Conservation (phyloP, 2,329 filamentous ascomycete species). For the Aspergillus sojae region DNA sequence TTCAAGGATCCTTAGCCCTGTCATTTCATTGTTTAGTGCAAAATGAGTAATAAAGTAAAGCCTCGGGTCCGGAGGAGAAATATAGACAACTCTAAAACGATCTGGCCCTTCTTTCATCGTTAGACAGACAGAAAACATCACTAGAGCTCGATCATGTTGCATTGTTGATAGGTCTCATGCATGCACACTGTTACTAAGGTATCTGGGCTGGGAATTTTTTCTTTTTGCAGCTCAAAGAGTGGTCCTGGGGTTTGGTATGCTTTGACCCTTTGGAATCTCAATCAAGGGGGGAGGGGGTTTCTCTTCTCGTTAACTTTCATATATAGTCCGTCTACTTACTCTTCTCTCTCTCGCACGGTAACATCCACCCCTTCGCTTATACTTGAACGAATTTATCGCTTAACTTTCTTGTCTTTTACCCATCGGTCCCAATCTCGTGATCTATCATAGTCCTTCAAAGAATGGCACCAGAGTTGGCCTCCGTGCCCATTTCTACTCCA, state of each 20-base stretch:
- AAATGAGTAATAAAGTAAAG: neutral
- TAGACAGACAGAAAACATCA: neutral
- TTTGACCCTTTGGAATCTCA: conserved; percentile 25
- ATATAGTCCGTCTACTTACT: neutral
- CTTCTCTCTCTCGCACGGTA: neutral
- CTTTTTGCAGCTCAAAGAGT: neutral
- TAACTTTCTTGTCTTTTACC: conserved; percentile 12
- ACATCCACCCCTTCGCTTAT: neutral
- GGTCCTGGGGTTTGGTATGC: conserved; percentile 26
- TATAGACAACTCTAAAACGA: neutral
- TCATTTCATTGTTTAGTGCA: neutral
- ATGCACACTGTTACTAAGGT: neutral
- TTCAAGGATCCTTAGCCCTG: neutral
- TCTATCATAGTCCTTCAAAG: conserved; percentile 4
- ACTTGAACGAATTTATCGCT: neutral
- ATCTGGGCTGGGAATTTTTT: neutral
- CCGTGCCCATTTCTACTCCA: conserved; percentile 40
- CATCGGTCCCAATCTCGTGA: neutral
- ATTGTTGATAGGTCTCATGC: conserved; percentile 3
- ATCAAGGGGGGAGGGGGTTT: conserved; percentile 32
- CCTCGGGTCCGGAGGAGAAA: neutral
- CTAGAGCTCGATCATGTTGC: neutral
- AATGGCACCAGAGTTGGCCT: conserved; percentile 56
- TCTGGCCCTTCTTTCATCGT: neutral
- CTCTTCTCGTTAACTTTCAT: neutral